Conservation (phyloP, 192 early-diverging fungal species). For the Backusella circina region DNA sequence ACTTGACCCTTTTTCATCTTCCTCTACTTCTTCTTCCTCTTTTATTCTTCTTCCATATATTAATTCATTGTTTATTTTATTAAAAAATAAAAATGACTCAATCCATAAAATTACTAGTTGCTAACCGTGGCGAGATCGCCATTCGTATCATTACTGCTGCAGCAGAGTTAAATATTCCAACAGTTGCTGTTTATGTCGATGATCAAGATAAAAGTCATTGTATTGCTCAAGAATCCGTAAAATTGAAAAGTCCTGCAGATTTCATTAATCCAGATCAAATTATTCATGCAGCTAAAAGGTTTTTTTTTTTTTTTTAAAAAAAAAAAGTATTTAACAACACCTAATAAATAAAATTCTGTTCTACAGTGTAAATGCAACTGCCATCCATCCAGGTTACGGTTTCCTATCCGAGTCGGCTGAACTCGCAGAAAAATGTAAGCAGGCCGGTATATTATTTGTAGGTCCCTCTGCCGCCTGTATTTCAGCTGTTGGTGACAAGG, state of each 20-base stretch:
- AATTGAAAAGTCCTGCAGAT: not conserved
- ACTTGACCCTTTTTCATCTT: not conserved
- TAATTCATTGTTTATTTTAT: not conserved
- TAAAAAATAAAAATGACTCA: not conserved
- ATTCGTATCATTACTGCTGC: slow-evolving; percentile 69
- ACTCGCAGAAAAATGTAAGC: slow-evolving; percentile 68
- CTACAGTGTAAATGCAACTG: slow-evolving; percentile 32
- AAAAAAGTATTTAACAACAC: not conserved
- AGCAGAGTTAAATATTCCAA: slow-evolving; percentile 57
- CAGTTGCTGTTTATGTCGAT: slow-evolving; percentile 66
- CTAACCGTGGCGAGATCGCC: slow-evolving; percentile 82
- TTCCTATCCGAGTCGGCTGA: slow-evolving; percentile 87
- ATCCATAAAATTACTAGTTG: slow-evolving; percentile 48
- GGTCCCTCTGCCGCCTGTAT: slow-evolving; percentile 87
- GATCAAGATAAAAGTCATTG: slow-evolving; percentile 34
- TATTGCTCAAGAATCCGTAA: slow-evolving; percentile 13
- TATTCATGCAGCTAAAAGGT: slow-evolving; percentile 60
- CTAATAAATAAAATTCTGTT: not conserved
- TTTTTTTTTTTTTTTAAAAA: not conserved
- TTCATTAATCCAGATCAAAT: slow-evolving; percentile 76
- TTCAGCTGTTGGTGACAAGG: slow-evolving; percentile 35
- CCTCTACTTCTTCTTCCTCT: not conserved
- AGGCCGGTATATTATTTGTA: slow-evolving; percentile 72
- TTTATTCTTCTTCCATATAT: not conserved
- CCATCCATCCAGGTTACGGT: slow-evolving; percentile 94